These are phyloP conservation scores for Raffaelea albimanens DNA, from an alignment of 2,329 filamentous ascomycete genomes.

Conservation along the genomic window DNA sequence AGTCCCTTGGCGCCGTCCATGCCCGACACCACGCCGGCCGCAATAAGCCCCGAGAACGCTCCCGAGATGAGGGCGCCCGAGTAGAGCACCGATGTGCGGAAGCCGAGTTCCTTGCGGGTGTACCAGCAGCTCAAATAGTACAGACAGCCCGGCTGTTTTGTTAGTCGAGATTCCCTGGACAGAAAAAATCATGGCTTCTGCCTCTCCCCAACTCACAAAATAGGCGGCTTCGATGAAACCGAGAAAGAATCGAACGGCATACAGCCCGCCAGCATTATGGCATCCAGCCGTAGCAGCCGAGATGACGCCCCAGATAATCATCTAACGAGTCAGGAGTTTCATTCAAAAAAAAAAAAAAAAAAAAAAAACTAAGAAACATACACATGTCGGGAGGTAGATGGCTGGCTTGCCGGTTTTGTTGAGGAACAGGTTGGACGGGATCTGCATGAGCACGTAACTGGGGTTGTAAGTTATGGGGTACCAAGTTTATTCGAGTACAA, in stretches of 20 bases:
- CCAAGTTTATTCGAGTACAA: too few species aligned
- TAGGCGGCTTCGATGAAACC: slow-evolving; percentile 32
- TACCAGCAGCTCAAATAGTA: slow-evolving; percentile 50
- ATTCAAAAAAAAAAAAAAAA: not conserved
- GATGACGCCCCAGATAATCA: slow-evolving; percentile 39
- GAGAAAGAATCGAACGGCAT: slow-evolving; percentile 31
- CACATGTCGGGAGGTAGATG: slow-evolving; percentile 33
- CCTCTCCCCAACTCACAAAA: slow-evolving; percentile 15
- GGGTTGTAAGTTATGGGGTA: slow-evolving; percentile 25
- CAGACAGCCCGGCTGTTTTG: slow-evolving; percentile 7
- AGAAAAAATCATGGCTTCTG: too few species aligned
- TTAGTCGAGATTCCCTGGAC: not conserved
- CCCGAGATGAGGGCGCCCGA: slow-evolving; percentile 56
- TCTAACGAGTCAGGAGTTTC: too few species aligned
- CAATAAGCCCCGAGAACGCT: slow-evolving; percentile 54
- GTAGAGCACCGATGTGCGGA: slow-evolving; percentile 46
- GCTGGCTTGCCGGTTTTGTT: slow-evolving; percentile 41
- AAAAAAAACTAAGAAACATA: slow-evolving; percentile 19
- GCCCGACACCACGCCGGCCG: slow-evolving; percentile 50
- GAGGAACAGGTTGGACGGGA: slow-evolving; percentile 41
- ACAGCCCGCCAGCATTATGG: slow-evolving; percentile 24
- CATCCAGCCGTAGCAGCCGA: slow-evolving; percentile 30
- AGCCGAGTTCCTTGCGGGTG: slow-evolving; percentile 51
- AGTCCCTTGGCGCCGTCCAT: slow-evolving; percentile 38
- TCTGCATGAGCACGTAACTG: slow-evolving; percentile 32